Evolutionary conservation across 495 filamentous ascomycete species (phyloP), one percentile per base, ranked within the genome.

Genomic region (Aspergillus indologenus): DNA sequence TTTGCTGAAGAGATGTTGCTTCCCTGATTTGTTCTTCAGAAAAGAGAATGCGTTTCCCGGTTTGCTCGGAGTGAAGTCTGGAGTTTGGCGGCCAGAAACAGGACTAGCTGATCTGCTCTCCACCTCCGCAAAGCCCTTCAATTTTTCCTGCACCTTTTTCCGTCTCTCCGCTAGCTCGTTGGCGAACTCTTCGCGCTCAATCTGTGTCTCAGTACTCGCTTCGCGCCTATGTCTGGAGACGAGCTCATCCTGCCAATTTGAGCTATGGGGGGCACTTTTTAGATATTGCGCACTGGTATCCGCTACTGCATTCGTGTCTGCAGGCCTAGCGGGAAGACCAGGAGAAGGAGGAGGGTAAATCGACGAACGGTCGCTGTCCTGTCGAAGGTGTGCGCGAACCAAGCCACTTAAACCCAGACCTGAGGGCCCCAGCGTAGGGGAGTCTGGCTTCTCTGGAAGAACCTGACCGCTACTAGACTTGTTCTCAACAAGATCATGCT

Each of bases 311-410:
- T 63, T 45, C n/a, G 24, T 18, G 17, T 59, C 56, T 8, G 53
- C 9, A 9, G 61, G 51, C 12, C 50, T 57, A 14, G 59, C 47
- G 9, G 74, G 57, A 7, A 69, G 59, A n/a, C 65, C 65, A 26
- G 75, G 72, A 3, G 81, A 78, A 42, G 73, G 73, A 11, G 75
- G 74, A 42, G 80, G 85, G 68, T 86, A 90, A 46, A 94, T 79
- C 0, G 91, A 93, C 21, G 92, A 96, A 44, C 81, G 77, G 55
- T 87, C 87, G 72, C 94, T 98, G 53, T 88, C 84, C 15, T 83
- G 83, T 21, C 94, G 87, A 15, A 99, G 80, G 72, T 98, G 95
- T 57, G 91, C 86, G 29, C 88, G 87, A 42, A 97, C 86, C 71
- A 97, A 81, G 19, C 89, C 89, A 66, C 86, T 91, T 19, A 97